These are phyloP conservation scores for Penicillium coffeae DNA, from an alignment of 495 filamentous ascomycete species.

Conservation along the genomic window DNA sequence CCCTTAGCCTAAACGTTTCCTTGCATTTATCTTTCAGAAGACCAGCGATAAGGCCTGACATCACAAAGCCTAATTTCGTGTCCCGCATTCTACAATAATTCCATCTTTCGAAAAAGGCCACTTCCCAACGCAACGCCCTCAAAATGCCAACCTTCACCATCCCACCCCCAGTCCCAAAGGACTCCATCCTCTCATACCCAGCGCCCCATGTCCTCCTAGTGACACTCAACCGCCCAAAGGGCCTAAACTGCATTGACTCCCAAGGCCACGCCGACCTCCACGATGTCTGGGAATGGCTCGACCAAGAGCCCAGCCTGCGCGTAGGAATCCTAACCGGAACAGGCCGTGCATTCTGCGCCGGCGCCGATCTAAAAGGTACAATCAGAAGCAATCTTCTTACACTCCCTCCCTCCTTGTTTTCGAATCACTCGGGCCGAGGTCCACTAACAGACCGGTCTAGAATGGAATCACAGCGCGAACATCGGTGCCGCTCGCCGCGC, in stretches of 20 bases:
- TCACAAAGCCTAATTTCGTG: neutral
- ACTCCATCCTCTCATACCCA: constrained; percentile 41
- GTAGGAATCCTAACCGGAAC: constrained; percentile 54
- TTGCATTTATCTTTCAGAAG: neutral
- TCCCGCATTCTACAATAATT: neutral
- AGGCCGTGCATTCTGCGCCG: constrained; percentile 57
- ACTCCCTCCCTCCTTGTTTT: too few species aligned
- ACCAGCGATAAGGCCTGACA: neutral
- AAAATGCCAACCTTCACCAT: constrained; percentile 27
- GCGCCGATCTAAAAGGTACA: constrained; percentile 54
- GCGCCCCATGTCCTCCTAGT: constrained; percentile 46
- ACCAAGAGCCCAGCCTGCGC: constrained; percentile 49
- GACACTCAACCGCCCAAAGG: constrained; percentile 43
- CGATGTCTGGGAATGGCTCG: constrained; percentile 53
- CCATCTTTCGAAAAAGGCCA: too few species aligned
- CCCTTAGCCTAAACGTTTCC: neutral
- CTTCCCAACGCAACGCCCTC: neutral
- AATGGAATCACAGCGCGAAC: constrained; percentile 34
- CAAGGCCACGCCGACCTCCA: constrained; percentile 51
- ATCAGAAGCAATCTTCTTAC: neutral
- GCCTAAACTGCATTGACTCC: constrained; percentile 50
- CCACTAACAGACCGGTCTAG: constrained; percentile 16
- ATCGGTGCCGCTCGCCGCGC: constrained; percentile 6
- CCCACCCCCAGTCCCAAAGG: constrained; percentile 35
- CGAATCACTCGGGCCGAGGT: too few species aligned